Evolutionary conservation across 1,284 basidiomycete genomes (phyloP).

Genomic region (Leccinum variabile): DNA sequence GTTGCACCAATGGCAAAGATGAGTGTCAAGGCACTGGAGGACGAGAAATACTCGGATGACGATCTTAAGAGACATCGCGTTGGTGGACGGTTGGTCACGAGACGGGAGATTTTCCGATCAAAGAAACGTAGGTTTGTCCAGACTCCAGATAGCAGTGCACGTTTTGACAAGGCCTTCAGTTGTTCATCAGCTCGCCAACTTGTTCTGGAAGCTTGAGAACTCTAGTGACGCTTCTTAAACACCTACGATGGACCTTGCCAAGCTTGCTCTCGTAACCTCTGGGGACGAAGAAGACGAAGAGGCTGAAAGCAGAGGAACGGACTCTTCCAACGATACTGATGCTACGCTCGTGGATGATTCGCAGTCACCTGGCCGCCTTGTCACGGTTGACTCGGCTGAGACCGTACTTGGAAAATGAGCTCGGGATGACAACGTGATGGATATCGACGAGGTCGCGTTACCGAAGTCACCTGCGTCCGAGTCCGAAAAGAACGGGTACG

Average conservation of each 20-base stretch:
- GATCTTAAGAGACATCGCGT: conserved; percentile 81
- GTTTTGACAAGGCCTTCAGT: conserved; percentile 47
- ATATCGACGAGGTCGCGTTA: conserved; percentile 45
- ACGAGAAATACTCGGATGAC: conserved; percentile 74
- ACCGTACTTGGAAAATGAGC: conserved; percentile 74
- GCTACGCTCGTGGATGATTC: conserved; percentile 80
- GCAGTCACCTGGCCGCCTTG: conserved; percentile 36
- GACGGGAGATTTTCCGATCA: conserved; percentile 78
- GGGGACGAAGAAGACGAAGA: conserved; percentile 88
- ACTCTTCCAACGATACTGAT: conserved; percentile 83
- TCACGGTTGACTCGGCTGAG: conserved; percentile 38
- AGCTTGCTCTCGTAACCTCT: conserved; percentile 88
- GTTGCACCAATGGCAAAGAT: conserved; percentile 62
- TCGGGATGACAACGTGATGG: conserved; percentile 54
- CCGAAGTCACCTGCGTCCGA: conserved; percentile 36
- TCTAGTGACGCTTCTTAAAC: conserved; percentile 70
- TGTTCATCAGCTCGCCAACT: conserved; percentile 71
- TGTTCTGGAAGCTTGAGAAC: conserved; percentile 80
- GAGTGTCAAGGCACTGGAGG: conserved; percentile 56
- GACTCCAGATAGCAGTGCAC: background rate
- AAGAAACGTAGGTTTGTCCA: conserved; percentile 65
- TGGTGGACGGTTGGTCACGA: conserved; percentile 80
- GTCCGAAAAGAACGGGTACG: conserved; percentile 49
- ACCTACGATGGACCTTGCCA: conserved; percentile 84
- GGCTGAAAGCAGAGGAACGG: conserved; percentile 66